Conservation (phyloP, 495 filamentous ascomycete species). For the Xylaria castorea region DNA sequence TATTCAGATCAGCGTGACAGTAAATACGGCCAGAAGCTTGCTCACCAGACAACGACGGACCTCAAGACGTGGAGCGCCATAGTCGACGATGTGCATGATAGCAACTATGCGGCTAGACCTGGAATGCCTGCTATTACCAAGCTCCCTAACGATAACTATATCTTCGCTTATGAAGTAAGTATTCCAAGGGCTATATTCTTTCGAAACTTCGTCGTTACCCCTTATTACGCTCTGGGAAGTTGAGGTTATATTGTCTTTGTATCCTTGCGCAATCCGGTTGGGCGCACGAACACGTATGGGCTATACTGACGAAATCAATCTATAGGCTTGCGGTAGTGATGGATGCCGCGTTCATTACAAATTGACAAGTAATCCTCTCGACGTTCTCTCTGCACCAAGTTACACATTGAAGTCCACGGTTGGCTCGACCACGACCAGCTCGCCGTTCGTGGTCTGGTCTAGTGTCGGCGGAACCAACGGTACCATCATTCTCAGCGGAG, state of each 20-base stretch:
- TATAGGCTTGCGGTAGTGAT: slow-evolving; percentile 57
- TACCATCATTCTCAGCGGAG: slow-evolving; percentile 63
- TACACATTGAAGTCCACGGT: slow-evolving; percentile 52
- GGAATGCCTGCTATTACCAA: slow-evolving; percentile 69
- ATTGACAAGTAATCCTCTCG: slow-evolving; percentile 24
- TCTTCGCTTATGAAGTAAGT: slow-evolving; percentile 63
- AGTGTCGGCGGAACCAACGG: slow-evolving; percentile 61
- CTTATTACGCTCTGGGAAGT: background rate
- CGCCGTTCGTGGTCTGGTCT: slow-evolving; percentile 63
- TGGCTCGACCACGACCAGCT: slow-evolving; percentile 46
- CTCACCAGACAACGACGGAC: slow-evolving; percentile 65
- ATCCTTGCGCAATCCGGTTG: too few species aligned
- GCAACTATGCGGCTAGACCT: slow-evolving; percentile 67
- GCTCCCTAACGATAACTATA: slow-evolving; percentile 63
- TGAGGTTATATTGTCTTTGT: background rate
- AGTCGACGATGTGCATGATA: slow-evolving; percentile 65
- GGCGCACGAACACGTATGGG: too few species aligned
- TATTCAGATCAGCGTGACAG: slow-evolving; percentile 75
- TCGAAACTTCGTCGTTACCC: background rate
- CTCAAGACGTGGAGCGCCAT: slow-evolving; percentile 62
- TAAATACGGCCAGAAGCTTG: slow-evolving; percentile 69
- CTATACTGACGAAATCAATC: background rate
- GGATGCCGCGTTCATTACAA: slow-evolving; percentile 58
- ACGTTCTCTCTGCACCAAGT: slow-evolving; percentile 28
- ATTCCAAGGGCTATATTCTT: background rate